These are phyloP conservation scores for Fagopyrum esculentum DNA, from an alignment of 148 eudicot genomes.

Conservation along the genomic window DNA sequence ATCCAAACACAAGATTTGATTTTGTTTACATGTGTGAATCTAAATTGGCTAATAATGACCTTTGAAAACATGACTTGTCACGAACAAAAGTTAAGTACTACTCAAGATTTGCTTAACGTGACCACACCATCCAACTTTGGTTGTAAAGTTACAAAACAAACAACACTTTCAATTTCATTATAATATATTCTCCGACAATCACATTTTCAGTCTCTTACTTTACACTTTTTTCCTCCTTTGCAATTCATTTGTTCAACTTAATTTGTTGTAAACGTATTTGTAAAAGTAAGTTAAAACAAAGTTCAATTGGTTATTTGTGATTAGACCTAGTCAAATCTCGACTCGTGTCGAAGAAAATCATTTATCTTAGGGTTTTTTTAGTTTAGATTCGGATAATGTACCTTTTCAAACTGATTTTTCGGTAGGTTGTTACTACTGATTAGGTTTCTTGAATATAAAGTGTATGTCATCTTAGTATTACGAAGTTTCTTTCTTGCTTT, in stretches of 20 bases:
- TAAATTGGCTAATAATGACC: background rate
- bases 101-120: background rate
- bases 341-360: no score
- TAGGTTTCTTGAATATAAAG: no score
- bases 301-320: no score
- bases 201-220: background rate
- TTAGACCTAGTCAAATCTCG: no score
- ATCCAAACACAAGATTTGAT: background rate
- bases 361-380: no score
- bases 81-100: background rate
- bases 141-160: constrained; percentile 2
- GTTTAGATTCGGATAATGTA: no score
- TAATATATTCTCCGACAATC: background rate
- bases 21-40: background rate
- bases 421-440: no score
- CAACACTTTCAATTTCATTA: background rate
- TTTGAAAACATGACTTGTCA: background rate
- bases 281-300: no score
- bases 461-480: no score
- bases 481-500: no score
- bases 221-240: background rate
- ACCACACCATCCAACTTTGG: background rate
- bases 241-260: background rate
- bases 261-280: background rate
- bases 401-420: no score